Base-by-base conservation (phyloP, 2,329 filamentous ascomycete genomes). In the Tolypocladium guangdongense region DNA sequence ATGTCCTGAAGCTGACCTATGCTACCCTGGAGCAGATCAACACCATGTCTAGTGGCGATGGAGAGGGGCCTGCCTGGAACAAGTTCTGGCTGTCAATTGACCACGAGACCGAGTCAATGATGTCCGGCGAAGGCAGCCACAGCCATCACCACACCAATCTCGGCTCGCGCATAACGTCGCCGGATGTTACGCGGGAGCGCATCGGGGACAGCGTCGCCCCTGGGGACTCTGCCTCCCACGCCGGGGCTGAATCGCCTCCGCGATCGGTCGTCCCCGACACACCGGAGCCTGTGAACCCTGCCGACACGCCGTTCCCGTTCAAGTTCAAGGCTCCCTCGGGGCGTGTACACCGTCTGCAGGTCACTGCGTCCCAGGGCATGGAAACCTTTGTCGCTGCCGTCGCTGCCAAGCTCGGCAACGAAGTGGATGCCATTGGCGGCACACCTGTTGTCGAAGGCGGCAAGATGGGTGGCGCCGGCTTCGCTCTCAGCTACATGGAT, bases 31-130 rank as follows among this genome's bases (percentile, higher is more conserved):
- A 99, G 72, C 92, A 96, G 75, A 90, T 95, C 72, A 97, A 97
- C 75, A 90, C 89, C 55, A 97, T 99, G 86, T 84, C 82, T 41
- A 90, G 85, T 52, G 82, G 82, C 43, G 92, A 96, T 66, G 90
- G 83, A 62, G 93, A 99, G 72, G 93, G 93, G 0, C 93, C 93
- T 6, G 93, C 93, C 7, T 99, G 93, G 93, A 97, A 96, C 76
- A 99, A 97, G 72, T 99, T 99, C 75, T 99, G 93, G 93, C 78
- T 97, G 60, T 97, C 93, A 1, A 84, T 99, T 63, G 82, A 97
- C 69, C 84, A 95, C 63, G 92, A 96, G 68, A 92, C 91, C 16
- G 93, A 97, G 71, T 99, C 93, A 2, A 87, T 96, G 79, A 84
- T 97, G 70, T 99, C 93, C 55, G 93, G 91, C 56, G 90, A 95